Percentiles rank a stretch among this genome's conserved stretches.
Conservation (phyloP, 768 basidiomycete species). For the Thelephora ganbajun region DNA sequence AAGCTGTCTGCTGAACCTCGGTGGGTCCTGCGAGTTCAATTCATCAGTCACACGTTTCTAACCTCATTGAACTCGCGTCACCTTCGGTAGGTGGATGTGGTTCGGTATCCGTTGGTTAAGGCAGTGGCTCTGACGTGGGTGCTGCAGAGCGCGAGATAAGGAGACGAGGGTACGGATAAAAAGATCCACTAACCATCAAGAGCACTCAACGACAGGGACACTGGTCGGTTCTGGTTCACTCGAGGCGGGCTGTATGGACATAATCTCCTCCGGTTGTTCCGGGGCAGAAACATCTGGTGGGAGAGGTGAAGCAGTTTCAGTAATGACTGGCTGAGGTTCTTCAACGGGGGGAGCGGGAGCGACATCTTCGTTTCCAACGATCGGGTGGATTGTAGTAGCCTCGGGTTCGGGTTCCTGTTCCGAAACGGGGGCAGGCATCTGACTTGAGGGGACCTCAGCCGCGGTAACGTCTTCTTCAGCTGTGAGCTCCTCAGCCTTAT, state of each 20-base stretch:
- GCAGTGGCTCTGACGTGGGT: too few species aligned
- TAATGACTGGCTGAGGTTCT: background rate
- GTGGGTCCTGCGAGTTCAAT: too few species aligned
- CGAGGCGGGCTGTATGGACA: background rate
- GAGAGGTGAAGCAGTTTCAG: background rate
- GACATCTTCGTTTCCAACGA: background rate
- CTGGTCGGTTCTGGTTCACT: too few species aligned
- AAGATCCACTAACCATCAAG: too few species aligned
- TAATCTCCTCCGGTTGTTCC: background rate
- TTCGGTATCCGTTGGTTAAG: too few species aligned
- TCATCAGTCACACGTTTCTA: too few species aligned
- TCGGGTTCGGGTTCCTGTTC: background rate
- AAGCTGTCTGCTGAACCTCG: too few species aligned
- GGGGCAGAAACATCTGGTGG: background rate
- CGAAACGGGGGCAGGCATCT: background rate
- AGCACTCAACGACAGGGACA: too few species aligned
- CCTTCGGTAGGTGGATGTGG: too few species aligned
- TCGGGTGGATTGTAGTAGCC: background rate
- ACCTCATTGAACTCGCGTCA: too few species aligned
- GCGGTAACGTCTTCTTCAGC: background rate
- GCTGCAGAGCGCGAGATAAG: too few species aligned
- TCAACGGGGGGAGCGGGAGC: conserved; percentile 1
- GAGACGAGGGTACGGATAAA: too few species aligned
- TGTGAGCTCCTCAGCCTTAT: background rate
- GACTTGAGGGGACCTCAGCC: background rate